Evolutionary conservation across 768 basidiomycete genomes (phyloP).

Genomic region (Suillus tomentosus): DNA sequence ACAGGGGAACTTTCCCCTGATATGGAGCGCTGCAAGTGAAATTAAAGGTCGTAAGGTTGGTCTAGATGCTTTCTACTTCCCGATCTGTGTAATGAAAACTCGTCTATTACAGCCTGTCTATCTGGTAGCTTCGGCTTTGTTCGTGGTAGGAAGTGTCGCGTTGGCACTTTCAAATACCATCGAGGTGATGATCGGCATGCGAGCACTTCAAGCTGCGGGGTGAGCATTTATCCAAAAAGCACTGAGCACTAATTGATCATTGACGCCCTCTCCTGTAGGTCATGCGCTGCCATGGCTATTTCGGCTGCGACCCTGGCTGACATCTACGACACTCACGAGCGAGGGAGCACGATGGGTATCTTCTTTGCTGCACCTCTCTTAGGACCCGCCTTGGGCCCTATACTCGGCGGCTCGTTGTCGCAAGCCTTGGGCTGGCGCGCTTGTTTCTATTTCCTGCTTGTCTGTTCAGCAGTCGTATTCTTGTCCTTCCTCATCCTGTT

Average conservation of each 20-base stretch:
- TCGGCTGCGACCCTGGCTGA: conserved; percentile 81
- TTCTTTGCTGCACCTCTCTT: conserved; percentile 81
- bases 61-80: background rate
- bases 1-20: conserved; percentile 66
- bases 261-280: conserved; percentile 37
- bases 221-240: conserved; percentile 27
- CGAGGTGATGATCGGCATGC: conserved; percentile 61
- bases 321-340: conserved; percentile 71
- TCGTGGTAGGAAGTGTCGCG: conserved; percentile 56
- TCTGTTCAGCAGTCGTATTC: conserved; percentile 55
- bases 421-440: conserved; percentile 75
- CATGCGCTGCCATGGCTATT: conserved; percentile 66
- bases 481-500: conserved; percentile 66
- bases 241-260: conserved; percentile 7
- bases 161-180: conserved; percentile 59
- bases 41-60: conserved; percentile 50
- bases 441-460: conserved; percentile 80
- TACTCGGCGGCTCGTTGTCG: conserved; percentile 72
- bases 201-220: conserved; percentile 68
- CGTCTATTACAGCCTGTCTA: conserved; percentile 49
- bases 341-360: conserved; percentile 79
- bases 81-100: conserved; percentile 1
- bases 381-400: conserved; percentile 68
- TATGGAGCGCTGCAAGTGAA: conserved; percentile 74
- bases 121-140: conserved; percentile 51